Evolutionary conservation across 2,329 filamentous ascomycete genomes (phyloP).

Genomic region (Plectosphaerella sp.): DNA sequence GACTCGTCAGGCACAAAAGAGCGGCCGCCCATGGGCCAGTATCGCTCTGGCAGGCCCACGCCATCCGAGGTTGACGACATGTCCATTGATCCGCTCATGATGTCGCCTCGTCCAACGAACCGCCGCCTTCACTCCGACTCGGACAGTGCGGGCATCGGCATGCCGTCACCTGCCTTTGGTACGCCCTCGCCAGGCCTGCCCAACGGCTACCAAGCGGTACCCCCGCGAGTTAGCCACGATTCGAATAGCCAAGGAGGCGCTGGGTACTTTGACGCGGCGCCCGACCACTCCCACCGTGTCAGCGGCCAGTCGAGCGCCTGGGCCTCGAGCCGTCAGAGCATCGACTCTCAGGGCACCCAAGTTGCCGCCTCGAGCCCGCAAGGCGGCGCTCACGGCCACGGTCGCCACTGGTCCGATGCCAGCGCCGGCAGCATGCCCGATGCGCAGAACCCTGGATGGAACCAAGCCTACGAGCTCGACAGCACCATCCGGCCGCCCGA

Average conservation of each 20-base stretch:
- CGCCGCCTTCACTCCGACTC: constrained; percentile 9
- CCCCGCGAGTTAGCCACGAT: constrained; percentile 22
- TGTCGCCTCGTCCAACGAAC: constrained; percentile 19
- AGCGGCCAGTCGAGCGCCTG: constrained; percentile 15
- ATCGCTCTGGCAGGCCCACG: constrained; percentile 20
- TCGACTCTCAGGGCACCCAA: constrained; percentile 29
- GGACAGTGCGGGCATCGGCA: constrained; percentile 6
- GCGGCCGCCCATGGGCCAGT: constrained; percentile 30
- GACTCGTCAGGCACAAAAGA: constrained; percentile 22
- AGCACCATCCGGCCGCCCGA: constrained; percentile 26
- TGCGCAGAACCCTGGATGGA: constrained; percentile 12
- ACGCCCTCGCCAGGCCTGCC: constrained; percentile 3
- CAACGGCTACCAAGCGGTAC: constrained; percentile 11
- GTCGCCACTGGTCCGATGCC: constrained; percentile 36
- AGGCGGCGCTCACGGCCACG: constrained; percentile 21
- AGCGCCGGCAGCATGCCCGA: constrained; percentile 36
- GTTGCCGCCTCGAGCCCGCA: not conserved
- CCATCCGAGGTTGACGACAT: constrained; percentile 38
- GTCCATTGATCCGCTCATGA: constrained; percentile 35
- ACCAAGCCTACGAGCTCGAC: constrained; percentile 33
- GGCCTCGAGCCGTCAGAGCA: constrained; percentile 22
- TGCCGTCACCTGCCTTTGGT: constrained; percentile 8
- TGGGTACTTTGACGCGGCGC: constrained; percentile 23
- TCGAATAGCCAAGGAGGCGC: constrained; percentile 13
- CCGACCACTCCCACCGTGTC: constrained; percentile 11